A percentile compares a stretch with the other conserved stretches of the same genome.
Conservation (phyloP, 495 filamentous ascomycete species). For the Neurospora discreta region DNA sequence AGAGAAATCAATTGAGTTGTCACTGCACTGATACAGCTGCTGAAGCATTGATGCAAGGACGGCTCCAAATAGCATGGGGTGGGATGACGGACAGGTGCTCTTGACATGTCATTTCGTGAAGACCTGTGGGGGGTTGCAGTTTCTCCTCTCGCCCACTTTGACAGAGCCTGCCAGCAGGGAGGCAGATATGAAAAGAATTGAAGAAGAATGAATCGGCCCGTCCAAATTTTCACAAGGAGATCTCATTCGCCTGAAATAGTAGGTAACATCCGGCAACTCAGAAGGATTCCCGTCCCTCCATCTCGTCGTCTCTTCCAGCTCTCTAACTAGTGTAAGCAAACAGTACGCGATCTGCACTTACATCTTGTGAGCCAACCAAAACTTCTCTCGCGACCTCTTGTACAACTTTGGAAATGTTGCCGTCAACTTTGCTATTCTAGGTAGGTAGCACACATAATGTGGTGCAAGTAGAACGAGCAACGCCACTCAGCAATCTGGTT, state of each 20-base stretch:
- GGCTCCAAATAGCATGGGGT: background rate
- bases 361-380: background rate
- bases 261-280: background rate
- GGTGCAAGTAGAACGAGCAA: background rate
- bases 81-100: background rate
- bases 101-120: background rate
- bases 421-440: background rate
- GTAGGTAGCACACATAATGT: background rate
- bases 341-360: background rate
- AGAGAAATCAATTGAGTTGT: background rate
- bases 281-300: background rate
- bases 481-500: background rate
- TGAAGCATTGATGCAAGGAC: no score
- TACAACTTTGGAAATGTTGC: background rate
- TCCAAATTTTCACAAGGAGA: background rate
- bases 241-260: background rate
- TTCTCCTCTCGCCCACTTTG: background rate
- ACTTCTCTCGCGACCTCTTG: background rate
- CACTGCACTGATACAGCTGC: background rate
- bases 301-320: background rate
- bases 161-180: background rate
- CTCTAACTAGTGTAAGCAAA: background rate
- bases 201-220: background rate
- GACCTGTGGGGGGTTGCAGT: background rate
- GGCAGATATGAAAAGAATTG: background rate